phyloP scores from a whole-genome alignment of 352 stramenopile genomes.

The Phytophthora sojae region DNA sequence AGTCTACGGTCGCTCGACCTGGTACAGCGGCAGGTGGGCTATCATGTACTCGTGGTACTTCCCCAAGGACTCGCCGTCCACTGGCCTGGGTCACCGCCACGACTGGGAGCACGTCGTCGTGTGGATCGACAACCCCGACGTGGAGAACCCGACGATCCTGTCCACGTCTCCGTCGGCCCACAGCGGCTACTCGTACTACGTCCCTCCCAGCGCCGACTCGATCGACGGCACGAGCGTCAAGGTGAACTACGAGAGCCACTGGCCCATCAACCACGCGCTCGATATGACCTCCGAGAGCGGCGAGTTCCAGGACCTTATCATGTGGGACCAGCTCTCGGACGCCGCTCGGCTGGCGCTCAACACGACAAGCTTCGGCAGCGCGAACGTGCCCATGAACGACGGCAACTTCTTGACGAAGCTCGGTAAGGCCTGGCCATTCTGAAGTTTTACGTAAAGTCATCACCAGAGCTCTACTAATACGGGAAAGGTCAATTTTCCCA shows the following conservation, averaged over 20 bases:
- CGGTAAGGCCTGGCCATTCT: constrained; percentile 23
- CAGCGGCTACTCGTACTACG: constrained; percentile 27
- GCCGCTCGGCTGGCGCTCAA: constrained; percentile 30
- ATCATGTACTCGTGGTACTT: constrained; percentile 9
- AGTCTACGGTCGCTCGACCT: constrained; percentile 30
- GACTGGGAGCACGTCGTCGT: constrained; percentile 1
- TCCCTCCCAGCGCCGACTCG: constrained; percentile 15
- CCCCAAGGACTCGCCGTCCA: neutral
- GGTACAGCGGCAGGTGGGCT: constrained; percentile 25
- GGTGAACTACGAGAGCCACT: constrained; percentile 17
- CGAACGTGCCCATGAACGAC: constrained; percentile 42
- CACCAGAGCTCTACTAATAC: too few relatives aligned
- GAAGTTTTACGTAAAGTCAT: neutral
- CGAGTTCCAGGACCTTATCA: constrained; percentile 30
- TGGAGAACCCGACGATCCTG: constrained; percentile 8
- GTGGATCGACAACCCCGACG: constrained; percentile 1
- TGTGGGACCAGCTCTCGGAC: constrained; percentile 33
- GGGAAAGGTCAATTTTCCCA: too few relatives aligned
- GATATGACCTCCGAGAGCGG: constrained; percentile 18
- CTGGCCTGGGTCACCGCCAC: neutral
- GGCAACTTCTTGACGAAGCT: constrained; percentile 38
- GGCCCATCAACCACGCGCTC: constrained; percentile 23
- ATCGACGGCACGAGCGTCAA: constrained; percentile 22
- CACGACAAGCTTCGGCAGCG: constrained; percentile 18
- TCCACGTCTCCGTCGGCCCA: constrained; percentile 10